Evolutionary conservation across 140 eudicot species (phyloP), one percentile per base, ranked within the genome.

Genomic region (Oenanthe javanica): DNA sequence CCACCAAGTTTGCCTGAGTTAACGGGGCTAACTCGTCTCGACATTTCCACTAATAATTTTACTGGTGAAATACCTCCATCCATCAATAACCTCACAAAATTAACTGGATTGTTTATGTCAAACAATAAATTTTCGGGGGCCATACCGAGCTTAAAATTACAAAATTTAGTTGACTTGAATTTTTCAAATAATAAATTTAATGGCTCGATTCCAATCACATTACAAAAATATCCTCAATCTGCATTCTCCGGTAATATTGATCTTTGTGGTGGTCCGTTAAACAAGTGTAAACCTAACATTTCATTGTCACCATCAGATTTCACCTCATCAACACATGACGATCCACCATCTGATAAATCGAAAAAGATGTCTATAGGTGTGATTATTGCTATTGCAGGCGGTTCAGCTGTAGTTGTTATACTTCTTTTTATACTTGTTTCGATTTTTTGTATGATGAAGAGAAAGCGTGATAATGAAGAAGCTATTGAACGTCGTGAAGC

Each of bases 221-320:
- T 94, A 10, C 38, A 1, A 52, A 88, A 12, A 86, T 42, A 57
- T 94, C 93, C 77, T 92, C 97, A 18, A 79, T 75, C 94, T 7
- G 85, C 98, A 57, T 94, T 94, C 79, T 75, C 91, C 5, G 97
- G 96, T 0, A 94, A 94, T 72, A 19, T 88, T 42, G 77, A 92
- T 79, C 83, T 94, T 9, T 94, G 98, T 76, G 98, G 98, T 16
- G 80, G 75, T 12, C 98, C 98, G 11, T 75, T 94, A 47, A 93
- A 90, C 0, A 74, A 88, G 38, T 94, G 98, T 66, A 84, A 79
- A 59, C 84, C 86, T 23, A 63, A 63, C 31, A 63, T 63, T 63
- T 63, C 70, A 13, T 12, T 18, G 1, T 9, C 70, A 9, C 38
- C 70, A 0, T 21, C 67, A 4, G 87, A 90, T 46, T 92, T 86